Evolutionary conservation across 73 alveolate genomes (phyloP).

Genomic region (Paramecium tetraurelia): DNA sequence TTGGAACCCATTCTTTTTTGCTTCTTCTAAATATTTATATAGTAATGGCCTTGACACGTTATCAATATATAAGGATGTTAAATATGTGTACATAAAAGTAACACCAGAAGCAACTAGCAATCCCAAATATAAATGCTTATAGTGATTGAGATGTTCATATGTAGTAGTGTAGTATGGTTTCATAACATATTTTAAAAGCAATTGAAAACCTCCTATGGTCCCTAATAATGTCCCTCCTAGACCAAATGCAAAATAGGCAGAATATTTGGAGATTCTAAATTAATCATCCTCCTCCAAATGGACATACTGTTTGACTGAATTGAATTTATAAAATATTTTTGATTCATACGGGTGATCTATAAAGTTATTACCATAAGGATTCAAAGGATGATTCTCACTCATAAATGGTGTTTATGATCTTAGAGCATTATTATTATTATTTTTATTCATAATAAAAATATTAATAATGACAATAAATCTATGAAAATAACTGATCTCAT

Average conservation of each 20-base stretch:
- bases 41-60: slow-evolving; percentile 44
- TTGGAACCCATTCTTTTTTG: slow-evolving; percentile 53
- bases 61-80: neutral
- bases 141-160: neutral
- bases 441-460: neutral
- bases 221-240: slow-evolving; percentile 8
- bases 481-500: neutral
- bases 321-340: slow-evolving; percentile 46
- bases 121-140: slow-evolving; percentile 43
- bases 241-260: slow-evolving; percentile 29
- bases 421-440: neutral
- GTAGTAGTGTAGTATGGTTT: neutral
- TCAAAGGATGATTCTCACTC: slow-evolving; percentile 59
- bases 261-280: slow-evolving; percentile 28
- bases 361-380: slow-evolving; percentile 60
- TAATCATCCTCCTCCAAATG: slow-evolving; percentile 50
- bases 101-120: slow-evolving; percentile 29
- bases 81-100: slow-evolving; percentile 32
- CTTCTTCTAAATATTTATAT: slow-evolving; percentile 55
- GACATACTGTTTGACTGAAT: slow-evolving; percentile 22
- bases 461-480: neutral
- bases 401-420: slow-evolving; percentile 48
- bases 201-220: neutral
- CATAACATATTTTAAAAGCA: neutral
- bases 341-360: slow-evolving; percentile 54